Conservation (phyloP, 1,139 yeast genomes). For the Cylindricascospora bacillispora region DNA sequence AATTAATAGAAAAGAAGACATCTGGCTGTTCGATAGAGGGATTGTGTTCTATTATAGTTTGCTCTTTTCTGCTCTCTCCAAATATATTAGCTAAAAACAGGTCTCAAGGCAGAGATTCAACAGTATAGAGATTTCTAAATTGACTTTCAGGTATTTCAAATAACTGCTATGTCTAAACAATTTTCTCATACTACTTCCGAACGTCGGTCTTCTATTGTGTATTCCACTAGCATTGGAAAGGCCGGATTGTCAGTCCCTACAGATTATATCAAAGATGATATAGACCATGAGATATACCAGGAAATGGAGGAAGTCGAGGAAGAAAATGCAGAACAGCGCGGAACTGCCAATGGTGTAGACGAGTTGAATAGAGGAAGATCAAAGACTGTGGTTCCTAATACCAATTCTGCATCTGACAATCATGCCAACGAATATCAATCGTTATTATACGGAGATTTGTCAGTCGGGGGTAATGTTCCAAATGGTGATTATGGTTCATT, state of each 20-base stretch:
- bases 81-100: no score
- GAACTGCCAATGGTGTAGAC: constrained; percentile 4
- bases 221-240: constrained; percentile 24
- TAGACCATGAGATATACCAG: no score
- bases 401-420: constrained; percentile 14
- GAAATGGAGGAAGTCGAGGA: constrained; percentile 9
- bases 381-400: background rate
- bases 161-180: constrained; percentile 15
- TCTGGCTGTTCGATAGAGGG: no score
- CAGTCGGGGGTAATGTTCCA: constrained; percentile 1
- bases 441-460: background rate
- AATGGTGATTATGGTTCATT: background rate
- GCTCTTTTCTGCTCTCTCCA: no score
- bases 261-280: constrained; percentile 17
- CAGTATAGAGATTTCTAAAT: no score
- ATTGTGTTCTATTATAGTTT: no score
- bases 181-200: constrained; percentile 20
- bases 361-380: constrained; percentile 1
- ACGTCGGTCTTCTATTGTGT: constrained; percentile 22
- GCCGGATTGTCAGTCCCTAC: constrained; percentile 22
- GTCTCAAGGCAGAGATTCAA: no score
- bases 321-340: constrained; percentile 7
- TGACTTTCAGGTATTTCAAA: no score
- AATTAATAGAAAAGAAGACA: no score
- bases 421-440: constrained; percentile 6